Percentiles rank a stretch among this genome's conserved stretches.
Conservation (phyloP, 345 rosid species). For the Punica granatum region DNA sequence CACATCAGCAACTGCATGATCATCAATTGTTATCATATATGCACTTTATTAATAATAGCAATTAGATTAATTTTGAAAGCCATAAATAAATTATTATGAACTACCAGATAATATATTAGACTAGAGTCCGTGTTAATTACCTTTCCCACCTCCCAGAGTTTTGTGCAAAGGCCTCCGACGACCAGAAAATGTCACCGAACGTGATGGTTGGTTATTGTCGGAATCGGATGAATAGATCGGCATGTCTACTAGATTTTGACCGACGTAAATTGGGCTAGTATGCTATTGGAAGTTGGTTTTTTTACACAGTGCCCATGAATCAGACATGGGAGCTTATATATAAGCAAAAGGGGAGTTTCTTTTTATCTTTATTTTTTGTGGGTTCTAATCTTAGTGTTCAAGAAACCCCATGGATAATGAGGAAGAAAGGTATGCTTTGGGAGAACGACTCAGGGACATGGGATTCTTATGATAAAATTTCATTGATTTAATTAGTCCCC, state of each 20-base stretch:
- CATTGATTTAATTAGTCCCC: neutral
- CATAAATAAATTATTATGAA: no score
- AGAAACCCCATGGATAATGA: constrained; percentile 15
- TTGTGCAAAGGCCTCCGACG: constrained; percentile 16
- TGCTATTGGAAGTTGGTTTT: constrained; percentile 2
- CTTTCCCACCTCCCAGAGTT: constrained; percentile 25
- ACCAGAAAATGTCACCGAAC: neutral
- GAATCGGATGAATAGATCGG: constrained; percentile 13
- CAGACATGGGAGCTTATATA: constrained; percentile 7
- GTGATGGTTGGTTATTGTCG: neutral
- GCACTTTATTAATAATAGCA: neutral
- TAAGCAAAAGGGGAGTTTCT: neutral
- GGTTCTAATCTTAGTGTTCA: constrained; percentile 24
- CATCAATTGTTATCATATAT: neutral
- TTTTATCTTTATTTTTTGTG: neutral
- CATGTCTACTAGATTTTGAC: constrained; percentile 6
- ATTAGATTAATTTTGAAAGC: neutral
- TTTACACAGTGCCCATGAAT: constrained; percentile 15
- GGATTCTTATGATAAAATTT: constrained; percentile 1
- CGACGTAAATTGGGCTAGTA: neutral
- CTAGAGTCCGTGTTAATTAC: constrained; percentile 10
- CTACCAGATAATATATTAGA: no score
- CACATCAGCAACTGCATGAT: constrained; percentile 49
- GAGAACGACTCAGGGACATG: constrained; percentile 7
- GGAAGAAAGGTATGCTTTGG: constrained; percentile 39